Base-by-base conservation (phyloP, 345 rosid species). In the Populus davidiana region DNA sequence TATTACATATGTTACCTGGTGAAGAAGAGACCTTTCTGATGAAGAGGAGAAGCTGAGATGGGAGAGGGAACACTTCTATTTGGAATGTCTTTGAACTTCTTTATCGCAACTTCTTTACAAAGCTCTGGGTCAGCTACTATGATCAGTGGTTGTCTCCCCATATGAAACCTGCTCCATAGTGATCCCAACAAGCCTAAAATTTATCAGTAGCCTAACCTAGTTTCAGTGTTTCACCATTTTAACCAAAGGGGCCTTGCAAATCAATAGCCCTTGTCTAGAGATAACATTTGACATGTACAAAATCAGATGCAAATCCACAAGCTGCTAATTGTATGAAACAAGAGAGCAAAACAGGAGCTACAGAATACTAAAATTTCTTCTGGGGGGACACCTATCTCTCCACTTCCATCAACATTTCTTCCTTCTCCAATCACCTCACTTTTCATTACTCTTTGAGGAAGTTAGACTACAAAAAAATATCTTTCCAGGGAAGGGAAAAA, bases 31-130 rank as follows among this genome's bases (percentile, higher is more conserved):
- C 99, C 98, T 80, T 93, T 92, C 75, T 92, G 95, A 79, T 93
- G 98, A 85, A 93, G 96, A 36, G 99, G 98, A 74, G 97, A 95
- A 70, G 97, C 90, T 65, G 97, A 83, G 71, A 95, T 95, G 54
- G 98, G 98, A 77, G 98, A 93, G 13, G 97, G 99, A 56, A 95
- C 88, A 89, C 99, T 95, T 83, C 97, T 88, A 77, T 93, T 95
- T 35, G 92, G 87, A 52, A 92, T 76, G 80, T 90, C 89, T 80
- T 95, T 93, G 82, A 95, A 95, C 79, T 95, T 95, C 85, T 86
- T 95, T 27, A 93, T 93, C 21, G 97, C 98, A 77, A 91, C 96
- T 89, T 92, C 94, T 87, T 82, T 91, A 77, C 94, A 95, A 8
- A 95, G 90, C 83, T 91, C 96, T 72, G 98, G 83, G 74, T 91